Evolutionary conservation across 108 stramenopile species (phyloP), one percentile per base, ranked within the genome.

Genomic region (Conticribra weissflogii): DNA sequence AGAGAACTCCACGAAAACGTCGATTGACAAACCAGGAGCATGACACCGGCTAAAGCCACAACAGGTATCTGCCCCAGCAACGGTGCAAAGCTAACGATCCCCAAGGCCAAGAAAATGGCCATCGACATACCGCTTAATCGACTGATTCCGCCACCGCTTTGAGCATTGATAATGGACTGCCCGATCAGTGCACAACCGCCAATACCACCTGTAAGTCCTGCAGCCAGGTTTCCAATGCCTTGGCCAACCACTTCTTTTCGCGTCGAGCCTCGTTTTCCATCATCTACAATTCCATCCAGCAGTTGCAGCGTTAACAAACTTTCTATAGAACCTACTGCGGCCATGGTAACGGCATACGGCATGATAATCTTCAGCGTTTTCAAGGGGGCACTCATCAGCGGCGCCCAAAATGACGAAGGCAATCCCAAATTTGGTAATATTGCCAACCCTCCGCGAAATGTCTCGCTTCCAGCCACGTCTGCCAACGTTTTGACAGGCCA

Each of bases 131-230:
- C 93, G 16, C 83, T 85, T 32, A 82, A 72, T 18, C 81, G 75
- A 34, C 75, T 81, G 19, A 79, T 54, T 9, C 80, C 86, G 30
- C 90, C 93, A n/a, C 90, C 93, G 66, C 75, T 73, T 66, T 90
- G 78, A 9, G 88, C 86, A 67, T 89, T 92, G 49, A 95, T 91
- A 14, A 95, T 71, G 46, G 83, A 82, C 61, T 95, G 90, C 15
- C 93, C 93, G n/a, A 95, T 72, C 3, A 90, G 75, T 9, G 88
- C 93, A 49, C 90, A 90, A n/a, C 90, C 90, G 15, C 89, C 93
- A 60, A 92, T 90, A 5, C 93, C 90, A 31, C 89, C 87, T 1
- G 83, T 83, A 8, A 95, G 55, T 15, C 90, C 93, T 9, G 68
- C 51, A 44, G 82, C 60, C 25, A 95, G 46, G 47, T 95, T 91